phyloP scores from a whole-genome alignment of 2,329 filamentous ascomycete species.

The Conoideocrella luteorostrata region DNA sequence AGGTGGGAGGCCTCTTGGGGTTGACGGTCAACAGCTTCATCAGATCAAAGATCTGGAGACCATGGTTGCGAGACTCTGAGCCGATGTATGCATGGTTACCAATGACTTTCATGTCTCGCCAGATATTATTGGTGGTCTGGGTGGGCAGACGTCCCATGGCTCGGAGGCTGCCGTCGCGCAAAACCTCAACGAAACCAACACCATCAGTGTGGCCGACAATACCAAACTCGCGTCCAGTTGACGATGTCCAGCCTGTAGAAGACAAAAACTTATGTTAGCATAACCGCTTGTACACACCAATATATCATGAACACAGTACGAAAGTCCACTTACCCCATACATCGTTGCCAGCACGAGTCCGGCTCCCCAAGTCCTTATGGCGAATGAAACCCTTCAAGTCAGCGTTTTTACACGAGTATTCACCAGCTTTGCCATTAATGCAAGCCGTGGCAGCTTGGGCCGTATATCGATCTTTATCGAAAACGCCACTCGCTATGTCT shows the following conservation, averaged over 20 bases:
- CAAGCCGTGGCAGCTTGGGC: slow-evolving; percentile 14
- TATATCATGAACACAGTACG: too few relatives aligned
- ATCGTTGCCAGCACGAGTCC: slow-evolving; percentile 31
- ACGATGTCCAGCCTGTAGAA: slow-evolving; percentile 35
- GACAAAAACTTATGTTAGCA: too few relatives aligned
- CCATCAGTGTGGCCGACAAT: slow-evolving; percentile 43
- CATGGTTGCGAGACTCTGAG: slow-evolving; percentile 41
- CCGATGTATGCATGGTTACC: slow-evolving; percentile 32
- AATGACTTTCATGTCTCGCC: slow-evolving; percentile 37
- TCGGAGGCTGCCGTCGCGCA: slow-evolving; percentile 34
- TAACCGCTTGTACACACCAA: too few relatives aligned
- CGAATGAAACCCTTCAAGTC: slow-evolving; percentile 32
- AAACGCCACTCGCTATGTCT: slow-evolving; percentile 6
- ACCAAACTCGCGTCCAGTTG: slow-evolving; percentile 42
- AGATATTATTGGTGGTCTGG: slow-evolving; percentile 27
- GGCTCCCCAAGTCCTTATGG: slow-evolving; percentile 30
- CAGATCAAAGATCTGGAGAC: slow-evolving; percentile 60
- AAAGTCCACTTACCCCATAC: slow-evolving; percentile 23
- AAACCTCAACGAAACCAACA: slow-evolving; percentile 43
- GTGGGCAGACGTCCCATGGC: slow-evolving; percentile 42
- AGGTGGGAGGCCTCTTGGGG: too few relatives aligned
- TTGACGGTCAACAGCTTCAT: too few relatives aligned
- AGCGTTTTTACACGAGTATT: slow-evolving; percentile 30
- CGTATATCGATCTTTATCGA: slow-evolving; percentile 11
- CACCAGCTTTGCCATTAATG: slow-evolving; percentile 25